Evolutionary conservation across 2,329 filamentous ascomycete genomes (phyloP), one percentile per base, ranked within the genome.

Genomic region (Purpureocillium takamizusanense): DNA sequence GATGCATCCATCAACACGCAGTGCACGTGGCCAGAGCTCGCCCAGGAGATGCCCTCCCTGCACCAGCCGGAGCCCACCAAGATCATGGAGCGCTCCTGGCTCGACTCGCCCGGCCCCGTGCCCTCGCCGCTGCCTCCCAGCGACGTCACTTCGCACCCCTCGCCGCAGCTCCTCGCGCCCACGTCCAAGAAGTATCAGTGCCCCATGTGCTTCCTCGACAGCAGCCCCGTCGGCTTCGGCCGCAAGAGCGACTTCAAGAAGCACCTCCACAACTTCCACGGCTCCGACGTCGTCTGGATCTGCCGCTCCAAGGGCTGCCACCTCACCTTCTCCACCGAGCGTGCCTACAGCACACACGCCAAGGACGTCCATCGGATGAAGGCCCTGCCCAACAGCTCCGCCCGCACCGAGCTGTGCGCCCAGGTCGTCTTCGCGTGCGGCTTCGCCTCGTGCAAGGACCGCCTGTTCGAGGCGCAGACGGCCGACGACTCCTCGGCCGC

Each of bases 171-270:
- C 14, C 51, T 59, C 23, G 51, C 57, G 35, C 57, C 60, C 16
- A 61, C 62, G 13, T 57, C 57, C 16, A 63, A 65, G 44, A 65
- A 63, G 44, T 63, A 64, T 33, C 61, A 67, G 49, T 68, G 65
- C 46, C 65, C 64, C 21, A 63, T 68, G 53, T 68, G 65, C 50
- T 66, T 62, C 42, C 49, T 67, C 31, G 63, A 68, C 50, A 62
- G 61, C 51, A 67, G 66, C 44, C 57, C 58, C 13, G 64, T 67
- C 17, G 64, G 64, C 28, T 68, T 67, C 36, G 64, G 64, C 28
- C 59, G 65, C 41, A 68, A 67, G 52, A 66, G 62, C 47, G 65
- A 68, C 46, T 67, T 68, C 48, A 68, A 68, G 56, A 67, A 68
- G 54, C 65, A 68, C 45, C 51, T 68, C n/a, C 62, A 67, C 53